Evolutionary conservation across 495 filamentous ascomycete species (phyloP).

Genomic region (Hypoxylon lenormandii): DNA sequence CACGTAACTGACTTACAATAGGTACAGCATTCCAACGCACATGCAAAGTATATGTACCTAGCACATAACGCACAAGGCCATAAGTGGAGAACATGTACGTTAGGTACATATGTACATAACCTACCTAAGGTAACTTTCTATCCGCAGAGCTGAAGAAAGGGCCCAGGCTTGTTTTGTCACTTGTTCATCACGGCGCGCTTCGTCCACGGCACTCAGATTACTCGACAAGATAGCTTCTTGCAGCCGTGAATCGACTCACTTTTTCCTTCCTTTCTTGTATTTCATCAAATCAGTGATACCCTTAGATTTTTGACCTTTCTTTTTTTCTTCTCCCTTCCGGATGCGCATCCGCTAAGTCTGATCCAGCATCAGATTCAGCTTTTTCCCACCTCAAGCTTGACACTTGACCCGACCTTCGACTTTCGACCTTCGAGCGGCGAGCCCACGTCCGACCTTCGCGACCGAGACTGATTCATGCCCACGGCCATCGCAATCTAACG

Average conservation of each 20-base stretch:
- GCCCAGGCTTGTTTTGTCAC: constrained; percentile 1
- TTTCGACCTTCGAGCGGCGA: neutral
- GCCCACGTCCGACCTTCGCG: no score
- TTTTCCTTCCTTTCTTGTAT: constrained; percentile 32
- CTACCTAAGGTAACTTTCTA: neutral
- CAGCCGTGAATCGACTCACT: constrained; percentile 8
- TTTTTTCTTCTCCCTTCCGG: constrained; percentile 4
- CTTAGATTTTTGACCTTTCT: constrained; percentile 21
- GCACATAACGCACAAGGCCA: no score
- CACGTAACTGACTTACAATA: no score
- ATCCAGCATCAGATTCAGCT: constrained; percentile 22
- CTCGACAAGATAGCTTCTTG: constrained; percentile 12
- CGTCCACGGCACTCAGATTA: constrained; percentile 6
- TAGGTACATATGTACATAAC: neutral
- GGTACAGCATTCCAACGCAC: no score
- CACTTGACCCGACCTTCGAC: neutral
- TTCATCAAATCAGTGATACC: constrained; percentile 36
- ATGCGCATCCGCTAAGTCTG: constrained; percentile 17
- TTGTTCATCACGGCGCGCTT: constrained; percentile 29
- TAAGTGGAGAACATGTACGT: neutral
- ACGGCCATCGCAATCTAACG: neutral
- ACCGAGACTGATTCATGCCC: neutral
- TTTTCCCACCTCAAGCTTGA: no score
- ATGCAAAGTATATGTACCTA: no score
- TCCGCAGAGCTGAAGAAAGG: constrained; percentile 5